Conservation (phyloP, 495 filamentous ascomycete species). For the Massariosphaeria phaeospora region DNA sequence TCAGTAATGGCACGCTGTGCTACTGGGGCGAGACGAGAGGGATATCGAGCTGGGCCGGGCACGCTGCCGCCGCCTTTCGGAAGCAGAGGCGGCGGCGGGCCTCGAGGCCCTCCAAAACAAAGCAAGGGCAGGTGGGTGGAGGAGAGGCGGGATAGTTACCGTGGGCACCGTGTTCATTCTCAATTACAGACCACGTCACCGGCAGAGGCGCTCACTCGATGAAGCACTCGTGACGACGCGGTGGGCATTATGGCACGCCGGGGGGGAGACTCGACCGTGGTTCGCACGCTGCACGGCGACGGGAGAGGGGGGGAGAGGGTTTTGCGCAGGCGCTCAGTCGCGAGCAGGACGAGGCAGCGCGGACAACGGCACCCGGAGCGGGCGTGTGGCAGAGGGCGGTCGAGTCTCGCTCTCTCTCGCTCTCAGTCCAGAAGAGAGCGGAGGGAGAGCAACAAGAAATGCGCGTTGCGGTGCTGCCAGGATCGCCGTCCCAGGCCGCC, state of each 20-base stretch:
- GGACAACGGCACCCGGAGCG: conserved; percentile 6
- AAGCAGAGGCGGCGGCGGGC: conserved; percentile 13
- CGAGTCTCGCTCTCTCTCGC: too few species aligned
- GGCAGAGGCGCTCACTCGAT: conserved; percentile 29
- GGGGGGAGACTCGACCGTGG: conserved; percentile 19
- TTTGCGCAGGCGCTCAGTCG: not conserved
- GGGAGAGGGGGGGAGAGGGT: not conserved
- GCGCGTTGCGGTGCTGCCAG: conserved; percentile 7
- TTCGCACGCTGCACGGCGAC: conserved; percentile 3
- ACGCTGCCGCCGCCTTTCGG: conserved; percentile 18
- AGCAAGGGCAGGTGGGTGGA: conserved; percentile 12
- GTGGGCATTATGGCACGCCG: conserved; percentile 30
- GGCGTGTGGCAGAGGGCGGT: not conserved
- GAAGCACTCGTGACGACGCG: conserved; percentile 27
- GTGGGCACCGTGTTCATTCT: conserved; percentile 40
- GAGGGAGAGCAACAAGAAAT: conserved; percentile 15
- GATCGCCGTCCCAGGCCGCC: conserved; percentile 7
- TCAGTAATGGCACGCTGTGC: conserved; percentile 26
- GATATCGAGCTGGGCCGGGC: conserved; percentile 13
- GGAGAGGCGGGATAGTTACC: conserved; percentile 19
- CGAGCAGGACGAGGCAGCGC: not conserved
- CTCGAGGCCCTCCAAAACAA: conserved; percentile 19
- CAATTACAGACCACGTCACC: conserved; percentile 24
- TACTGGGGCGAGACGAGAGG: conserved; percentile 19
- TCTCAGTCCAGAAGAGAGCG: conserved; percentile 8